Conservation (phyloP, 768 basidiomycete species). For the Tulasnella sp. region DNA sequence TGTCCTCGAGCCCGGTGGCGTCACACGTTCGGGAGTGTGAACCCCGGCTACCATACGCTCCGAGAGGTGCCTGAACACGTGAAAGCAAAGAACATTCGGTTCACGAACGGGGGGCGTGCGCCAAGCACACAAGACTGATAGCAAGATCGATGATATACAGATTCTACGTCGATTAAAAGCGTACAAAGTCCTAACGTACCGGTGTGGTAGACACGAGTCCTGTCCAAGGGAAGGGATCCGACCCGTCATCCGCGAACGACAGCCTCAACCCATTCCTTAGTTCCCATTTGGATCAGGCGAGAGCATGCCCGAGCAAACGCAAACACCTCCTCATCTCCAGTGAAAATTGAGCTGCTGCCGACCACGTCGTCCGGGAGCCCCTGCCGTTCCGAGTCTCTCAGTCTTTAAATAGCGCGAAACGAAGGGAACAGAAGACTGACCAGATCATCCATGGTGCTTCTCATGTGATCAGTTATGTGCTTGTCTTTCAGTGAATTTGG, state of each 20-base stretch:
- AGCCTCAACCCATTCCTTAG: constrained; percentile 71
- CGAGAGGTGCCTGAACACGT: background rate
- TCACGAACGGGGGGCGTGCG: background rate
- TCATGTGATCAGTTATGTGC: constrained; percentile 76
- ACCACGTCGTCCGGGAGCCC: constrained; percentile 73
- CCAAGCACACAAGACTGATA: background rate
- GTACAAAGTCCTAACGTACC: background rate
- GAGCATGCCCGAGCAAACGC: constrained; percentile 94
- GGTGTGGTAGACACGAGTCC: background rate
- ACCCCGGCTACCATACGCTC: background rate
- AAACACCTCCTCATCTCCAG: constrained; percentile 94
- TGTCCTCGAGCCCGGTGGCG: background rate
- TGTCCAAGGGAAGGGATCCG: background rate
- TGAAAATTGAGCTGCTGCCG: constrained; percentile 84
- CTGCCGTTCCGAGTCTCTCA: constrained; percentile 39
- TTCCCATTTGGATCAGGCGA: constrained; percentile 83
- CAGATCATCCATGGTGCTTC: constrained; percentile 93
- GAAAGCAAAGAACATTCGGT: background rate
- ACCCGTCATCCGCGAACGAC: constrained; percentile 5
- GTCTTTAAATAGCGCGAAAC: constrained; percentile 25
- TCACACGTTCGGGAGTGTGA: background rate
- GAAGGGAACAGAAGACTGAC: constrained; percentile 44
- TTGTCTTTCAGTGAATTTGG: constrained; percentile 33
- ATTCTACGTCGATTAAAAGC: background rate
- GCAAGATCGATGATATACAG: background rate